Conservation (phyloP, 129 eudicot species). For the Logfia minima region DNA sequence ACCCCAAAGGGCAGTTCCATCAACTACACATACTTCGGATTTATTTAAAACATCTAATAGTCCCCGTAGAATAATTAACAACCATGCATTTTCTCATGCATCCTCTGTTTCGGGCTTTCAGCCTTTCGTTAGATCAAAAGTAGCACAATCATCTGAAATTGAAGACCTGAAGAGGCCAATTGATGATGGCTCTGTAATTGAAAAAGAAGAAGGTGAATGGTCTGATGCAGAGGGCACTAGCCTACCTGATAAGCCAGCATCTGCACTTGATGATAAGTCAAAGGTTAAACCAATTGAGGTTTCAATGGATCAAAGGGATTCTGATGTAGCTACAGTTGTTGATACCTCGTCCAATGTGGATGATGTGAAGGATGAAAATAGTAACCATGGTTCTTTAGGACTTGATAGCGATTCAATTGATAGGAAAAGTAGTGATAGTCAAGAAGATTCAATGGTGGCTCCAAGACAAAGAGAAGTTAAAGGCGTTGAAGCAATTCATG, state of each 20-base stretch:
- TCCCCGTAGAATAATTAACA: conserved; percentile 60
- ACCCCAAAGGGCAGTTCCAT: conserved; percentile 78
- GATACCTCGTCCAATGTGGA: conserved; percentile 27
- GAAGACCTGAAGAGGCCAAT: conserved; percentile 36
- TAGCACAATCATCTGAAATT: conserved; percentile 39
- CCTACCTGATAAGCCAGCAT: conserved; percentile 23
- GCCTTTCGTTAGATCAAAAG: conserved; percentile 68
- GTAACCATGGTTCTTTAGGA: conserved; percentile 29
- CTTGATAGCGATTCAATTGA: conserved; percentile 29
- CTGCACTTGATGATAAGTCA: conserved; percentile 36
- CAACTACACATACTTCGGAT: conserved; percentile 59
- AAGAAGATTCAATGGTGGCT: conserved; percentile 50
- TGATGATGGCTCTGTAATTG: conserved; percentile 15
- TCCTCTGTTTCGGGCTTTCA: conserved; percentile 93
- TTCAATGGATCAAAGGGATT: conserved; percentile 24
- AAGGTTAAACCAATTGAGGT: conserved; percentile 36
- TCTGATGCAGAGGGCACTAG: conserved; percentile 28
- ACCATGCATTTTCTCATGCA: conserved; percentile 81
- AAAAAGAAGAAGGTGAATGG: conserved; percentile 45
- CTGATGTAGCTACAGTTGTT: conserved; percentile 20
- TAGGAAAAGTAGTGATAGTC: conserved; percentile 39
- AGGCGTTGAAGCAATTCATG: conserved; percentile 85
- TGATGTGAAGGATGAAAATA: conserved; percentile 30
- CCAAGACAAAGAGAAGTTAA: conserved; percentile 61
- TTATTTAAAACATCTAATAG: conserved; percentile 51